Evolutionary conservation across 1,139 yeast species (phyloP), one percentile per base, ranked within the genome.

Genomic region (Scheffersomyces parashehatae): DNA sequence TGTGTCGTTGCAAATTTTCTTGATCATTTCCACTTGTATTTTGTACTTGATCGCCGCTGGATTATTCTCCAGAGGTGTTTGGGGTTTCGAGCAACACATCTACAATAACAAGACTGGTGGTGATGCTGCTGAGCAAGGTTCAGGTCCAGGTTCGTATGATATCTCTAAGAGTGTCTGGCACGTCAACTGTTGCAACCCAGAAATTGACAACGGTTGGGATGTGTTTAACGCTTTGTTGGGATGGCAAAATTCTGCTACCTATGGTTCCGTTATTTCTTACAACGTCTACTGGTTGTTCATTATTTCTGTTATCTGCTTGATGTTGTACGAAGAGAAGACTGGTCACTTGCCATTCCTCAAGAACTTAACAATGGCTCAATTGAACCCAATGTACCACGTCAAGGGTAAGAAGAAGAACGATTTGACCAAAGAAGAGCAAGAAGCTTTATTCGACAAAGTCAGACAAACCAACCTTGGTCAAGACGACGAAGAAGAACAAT

Each of bases 151-250:
- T 59, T 83, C 96, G 35, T 90, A 90, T 65, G 85, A 90, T 64
- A 81, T 89, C 54, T 58, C 73, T 45, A 76, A 79, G 58, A 69
- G 88, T 7, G 96, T 90, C 13, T 90, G 96, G 89, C 97, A 90
- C 65, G 91, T 90, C 49, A 89, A 90, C 74, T 90, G 97, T 70
- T 90, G 97, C 71, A 89, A 88, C 68, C 95, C 96, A 31, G 88
- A 84, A 66, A 75, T 75, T 39, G 96, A 89, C 62, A 84, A 88
- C 49, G 95, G 95, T 70, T 90, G 96, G 96, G 95, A 87, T 80
- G 81, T 90, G 48, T 89, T 90, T 77, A 89, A 88, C 59, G 86
- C 95, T 10, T 65, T 88, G 43, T 69, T 88, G 43, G 96, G 96
- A 52, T 88, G 96, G 96, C 95, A 88, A 70, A 88, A 88, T 67